Base-by-base conservation (phyloP, 106 monocot species). In the Vanilla planifolia region DNA sequence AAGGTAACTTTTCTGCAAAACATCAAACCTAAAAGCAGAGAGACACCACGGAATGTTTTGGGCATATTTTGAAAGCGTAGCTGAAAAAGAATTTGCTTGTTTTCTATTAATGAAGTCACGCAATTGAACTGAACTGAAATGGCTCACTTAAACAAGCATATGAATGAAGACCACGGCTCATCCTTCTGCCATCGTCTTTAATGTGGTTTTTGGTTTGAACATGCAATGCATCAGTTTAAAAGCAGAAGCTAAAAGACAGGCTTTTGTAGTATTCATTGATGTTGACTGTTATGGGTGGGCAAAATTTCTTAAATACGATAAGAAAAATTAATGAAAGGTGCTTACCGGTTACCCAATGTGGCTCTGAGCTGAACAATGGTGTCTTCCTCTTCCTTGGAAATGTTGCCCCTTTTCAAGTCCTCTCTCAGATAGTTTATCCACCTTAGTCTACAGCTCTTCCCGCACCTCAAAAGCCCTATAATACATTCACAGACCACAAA, bases 381-480 rank as follows among this genome's bases (percentile, higher is more conserved):
- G 34, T 57, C 57, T 20, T 57, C 57, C 20, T 57, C 57, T 57
- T 57, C 57, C 35, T 57, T 35, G 1, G 57, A 57, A 35, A 57
- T 57, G 34, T 57, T 57, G 2, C 57, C 57, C 21, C 57, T 34
- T 35, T 57, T 57, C 35, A 57, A 3, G 35, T 57, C 57, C 22
- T 35, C 57, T 35, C 57, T 57, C 34, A 57, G 57, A 57, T 57
- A 57, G 34, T 57, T 57, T 20, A 57, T 57, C 57, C 57, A 57
- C 20, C 57, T 57, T 9, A 57, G 20, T 28, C 57, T 57, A 35
- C 57, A 57, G 34, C 57, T 57, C 35, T 57, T 57, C 6, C 57
- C 57, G 4, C 42, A 42, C 13, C 42, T 23, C 42, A 60, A 4
- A 21, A 60, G 20, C 13, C 57, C 57, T 35, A 35, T n/a, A n/a